Conservation (phyloP, 2,329 filamentous ascomycete species). For the Claviceps maximensis region DNA sequence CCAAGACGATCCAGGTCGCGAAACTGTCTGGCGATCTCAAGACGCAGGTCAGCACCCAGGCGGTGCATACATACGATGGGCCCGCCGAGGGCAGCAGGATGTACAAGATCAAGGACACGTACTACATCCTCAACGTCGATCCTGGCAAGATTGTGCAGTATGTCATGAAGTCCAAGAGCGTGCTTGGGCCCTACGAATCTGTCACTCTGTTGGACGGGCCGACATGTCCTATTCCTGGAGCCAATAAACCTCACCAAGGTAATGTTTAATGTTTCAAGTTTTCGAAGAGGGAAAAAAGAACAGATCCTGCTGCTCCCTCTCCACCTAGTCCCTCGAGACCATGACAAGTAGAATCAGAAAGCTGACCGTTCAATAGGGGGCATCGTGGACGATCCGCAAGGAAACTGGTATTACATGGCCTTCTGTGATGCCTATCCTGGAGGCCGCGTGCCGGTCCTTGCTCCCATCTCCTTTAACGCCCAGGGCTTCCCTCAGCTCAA, state of each 20-base stretch:
- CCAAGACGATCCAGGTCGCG: neutral
- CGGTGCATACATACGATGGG: neutral
- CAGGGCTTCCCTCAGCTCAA: neutral
- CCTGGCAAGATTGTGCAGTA: neutral
- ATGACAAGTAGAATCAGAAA: neutral
- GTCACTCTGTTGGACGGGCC: neutral
- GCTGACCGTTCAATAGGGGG: neutral
- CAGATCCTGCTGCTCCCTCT: too few species aligned
- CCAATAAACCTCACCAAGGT: neutral
- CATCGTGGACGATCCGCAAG: neutral
- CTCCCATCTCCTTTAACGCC: neutral
- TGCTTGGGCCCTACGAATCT: neutral
- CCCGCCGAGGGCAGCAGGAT: neutral
- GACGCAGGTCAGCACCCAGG: neutral
- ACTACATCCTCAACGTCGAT: neutral
- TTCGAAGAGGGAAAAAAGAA: neutral
- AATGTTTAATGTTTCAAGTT: too few species aligned
- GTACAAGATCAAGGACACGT: constrained; percentile 1
- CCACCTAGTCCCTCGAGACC: too few species aligned
- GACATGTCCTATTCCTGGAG: neutral
- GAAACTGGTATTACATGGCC: constrained; percentile 1
- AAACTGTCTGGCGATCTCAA: neutral
- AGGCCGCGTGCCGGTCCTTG: neutral
- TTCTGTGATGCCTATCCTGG: neutral
- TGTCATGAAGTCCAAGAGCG: neutral